Evolutionary conservation across 1,284 basidiomycete genomes (phyloP).

Genomic region (Ceratobasidium sp.): DNA sequence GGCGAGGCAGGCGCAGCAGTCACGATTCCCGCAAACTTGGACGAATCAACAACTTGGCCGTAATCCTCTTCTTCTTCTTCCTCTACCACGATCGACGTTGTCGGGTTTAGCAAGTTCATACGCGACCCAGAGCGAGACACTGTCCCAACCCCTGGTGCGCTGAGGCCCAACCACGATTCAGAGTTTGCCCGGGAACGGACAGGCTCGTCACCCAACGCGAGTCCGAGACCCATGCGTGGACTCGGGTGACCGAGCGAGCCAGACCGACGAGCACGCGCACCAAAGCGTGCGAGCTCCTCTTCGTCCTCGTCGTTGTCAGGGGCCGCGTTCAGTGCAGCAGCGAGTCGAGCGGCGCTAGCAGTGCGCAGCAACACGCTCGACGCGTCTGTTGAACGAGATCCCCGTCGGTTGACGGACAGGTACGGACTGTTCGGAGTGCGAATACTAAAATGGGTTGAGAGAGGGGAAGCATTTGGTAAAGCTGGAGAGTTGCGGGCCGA

Average conservation of each 20-base stretch:
- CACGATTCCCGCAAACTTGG: slow-evolving; percentile 7
- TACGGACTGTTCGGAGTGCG: slow-evolving; percentile 28
- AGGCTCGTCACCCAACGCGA: not conserved
- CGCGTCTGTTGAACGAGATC: slow-evolving; percentile 13
- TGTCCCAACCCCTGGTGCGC: not conserved
- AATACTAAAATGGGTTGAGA: not conserved
- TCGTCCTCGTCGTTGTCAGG: slow-evolving; percentile 15
- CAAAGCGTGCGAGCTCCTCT: slow-evolving; percentile 8
- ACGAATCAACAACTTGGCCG: slow-evolving; percentile 21
- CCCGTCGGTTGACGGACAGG: not conserved
- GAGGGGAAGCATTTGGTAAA: slow-evolving; percentile 1
- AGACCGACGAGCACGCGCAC: slow-evolving; percentile 13
- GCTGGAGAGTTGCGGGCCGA: slow-evolving; percentile 11
- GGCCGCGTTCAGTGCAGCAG: slow-evolving; percentile 32
- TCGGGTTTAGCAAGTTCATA: slow-evolving; percentile 24
- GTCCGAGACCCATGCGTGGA: slow-evolving; percentile 15
- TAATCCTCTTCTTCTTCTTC: slow-evolving; percentile 37
- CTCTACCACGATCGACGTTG: not conserved
- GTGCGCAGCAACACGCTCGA: slow-evolving; percentile 28
- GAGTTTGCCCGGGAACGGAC: slow-evolving; percentile 7
- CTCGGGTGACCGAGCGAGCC: slow-evolving; percentile 11
- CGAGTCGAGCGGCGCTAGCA: slow-evolving; percentile 25
- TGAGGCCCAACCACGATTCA: not conserved
- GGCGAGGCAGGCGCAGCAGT: not conserved
- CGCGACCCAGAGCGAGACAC: slow-evolving; percentile 30